These are phyloP conservation scores for Ilex paraguariensis DNA, from an alignment of 305 asterid genomes.

Conservation along the genomic window DNA sequence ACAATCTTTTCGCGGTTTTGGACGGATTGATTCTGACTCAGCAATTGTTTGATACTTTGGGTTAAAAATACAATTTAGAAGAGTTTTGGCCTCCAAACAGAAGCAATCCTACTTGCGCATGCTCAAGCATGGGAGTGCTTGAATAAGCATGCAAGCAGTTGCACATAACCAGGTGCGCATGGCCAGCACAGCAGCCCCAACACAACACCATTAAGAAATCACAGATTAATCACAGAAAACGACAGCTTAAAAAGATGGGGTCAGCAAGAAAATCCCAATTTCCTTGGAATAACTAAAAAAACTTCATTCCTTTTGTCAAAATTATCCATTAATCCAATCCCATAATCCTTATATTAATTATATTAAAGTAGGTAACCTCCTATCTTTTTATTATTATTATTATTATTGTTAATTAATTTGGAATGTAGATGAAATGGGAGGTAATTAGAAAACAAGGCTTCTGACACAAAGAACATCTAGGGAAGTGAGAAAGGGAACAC, in stretches of 20 bases:
- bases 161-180: conserved; percentile 44
- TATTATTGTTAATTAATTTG: conserved; percentile 2
- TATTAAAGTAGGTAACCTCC: not conserved
- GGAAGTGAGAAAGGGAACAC: conserved; percentile 81
- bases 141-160: conserved; percentile 33
- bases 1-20: too few species aligned
- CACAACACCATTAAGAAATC: not conserved
- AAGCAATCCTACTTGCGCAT: conserved; percentile 37
- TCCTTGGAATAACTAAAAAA: not conserved
- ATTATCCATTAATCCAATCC: not conserved
- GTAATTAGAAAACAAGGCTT: conserved; percentile 4
- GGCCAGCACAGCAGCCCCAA: conserved; percentile 19
- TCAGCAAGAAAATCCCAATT: conserved; percentile 7
- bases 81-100: conserved; percentile 13
- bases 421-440: conserved; percentile 10
- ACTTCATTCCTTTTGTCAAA: not conserved
- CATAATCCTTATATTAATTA: not conserved
- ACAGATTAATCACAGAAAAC: conserved; percentile 13
- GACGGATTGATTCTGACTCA: too few species aligned
- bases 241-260: conserved; percentile 13
- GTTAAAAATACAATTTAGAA: too few species aligned
- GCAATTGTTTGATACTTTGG: too few species aligned
- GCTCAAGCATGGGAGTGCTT: conserved; percentile 44
- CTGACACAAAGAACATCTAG: conserved; percentile 71
- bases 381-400: not conserved